Percentiles rank a stretch among this genome's conserved stretches.
These are phyloP conservation scores for Trichoderma asperellum DNA, from an alignment of 2,329 filamentous ascomycete species.

Conservation along the genomic window DNA sequence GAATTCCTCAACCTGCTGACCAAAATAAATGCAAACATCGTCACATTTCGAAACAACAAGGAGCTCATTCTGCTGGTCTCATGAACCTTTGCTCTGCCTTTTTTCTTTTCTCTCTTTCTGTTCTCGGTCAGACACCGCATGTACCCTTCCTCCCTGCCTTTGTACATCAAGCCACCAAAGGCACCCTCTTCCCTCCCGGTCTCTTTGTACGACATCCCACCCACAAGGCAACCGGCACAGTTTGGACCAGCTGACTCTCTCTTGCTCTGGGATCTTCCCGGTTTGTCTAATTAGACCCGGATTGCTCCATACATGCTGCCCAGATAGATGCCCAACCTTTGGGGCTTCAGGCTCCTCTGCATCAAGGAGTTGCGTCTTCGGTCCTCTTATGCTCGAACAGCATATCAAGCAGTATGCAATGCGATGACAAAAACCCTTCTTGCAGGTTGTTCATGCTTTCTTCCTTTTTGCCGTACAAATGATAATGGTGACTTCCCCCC, in stretches of 20 bases:
- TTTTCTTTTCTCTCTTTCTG: too few relatives aligned
- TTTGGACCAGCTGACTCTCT: not conserved
- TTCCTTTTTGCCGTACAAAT: not conserved
- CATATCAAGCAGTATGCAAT: not conserved
- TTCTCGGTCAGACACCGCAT: not conserved
- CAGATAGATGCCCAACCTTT: slow-evolving; percentile 18
- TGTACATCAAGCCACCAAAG: not conserved
- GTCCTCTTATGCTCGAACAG: not conserved
- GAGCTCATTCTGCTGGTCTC: not conserved
- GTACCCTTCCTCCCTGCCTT: slow-evolving; percentile 7
- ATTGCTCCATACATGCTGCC: not conserved
- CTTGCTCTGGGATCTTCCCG: not conserved
- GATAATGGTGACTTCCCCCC: not conserved
- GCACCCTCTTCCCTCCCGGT: not conserved
- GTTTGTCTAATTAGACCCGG: not conserved
- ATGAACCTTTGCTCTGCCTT: not conserved
- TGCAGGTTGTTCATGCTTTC: not conserved
- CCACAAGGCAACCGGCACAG: not conserved
- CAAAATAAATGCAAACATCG: not conserved
- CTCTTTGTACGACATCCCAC: not conserved
- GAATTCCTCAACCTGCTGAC: not conserved
- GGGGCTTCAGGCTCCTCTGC: slow-evolving; percentile 6
- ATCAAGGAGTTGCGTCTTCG: not conserved
- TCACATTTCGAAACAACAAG: not conserved
- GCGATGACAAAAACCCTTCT: not conserved